phyloP scores from a whole-genome alignment of 345 rosid species.

The thale cress (Arabidopsis thaliana) region DNA sequence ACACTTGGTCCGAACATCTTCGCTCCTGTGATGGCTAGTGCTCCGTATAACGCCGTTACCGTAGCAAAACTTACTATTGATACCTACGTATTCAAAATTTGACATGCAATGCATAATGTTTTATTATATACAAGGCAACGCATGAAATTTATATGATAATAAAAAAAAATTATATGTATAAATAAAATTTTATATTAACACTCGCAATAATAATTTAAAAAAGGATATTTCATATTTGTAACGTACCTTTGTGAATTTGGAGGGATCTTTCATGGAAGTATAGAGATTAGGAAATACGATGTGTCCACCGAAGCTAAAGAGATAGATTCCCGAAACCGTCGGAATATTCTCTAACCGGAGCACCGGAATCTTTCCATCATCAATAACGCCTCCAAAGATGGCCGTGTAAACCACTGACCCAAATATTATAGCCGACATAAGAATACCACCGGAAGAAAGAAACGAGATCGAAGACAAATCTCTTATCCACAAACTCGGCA shows the following conservation, averaged over 20 bases:
- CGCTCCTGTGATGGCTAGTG: constrained; percentile 76
- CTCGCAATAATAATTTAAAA: no score
- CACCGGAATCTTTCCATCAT: constrained; percentile 52
- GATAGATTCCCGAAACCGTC: constrained; percentile 66
- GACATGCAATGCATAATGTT: constrained; percentile 11
- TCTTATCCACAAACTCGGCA: constrained; percentile 79
- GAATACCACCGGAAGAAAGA: constrained; percentile 70
- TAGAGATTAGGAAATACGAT: constrained; percentile 76
- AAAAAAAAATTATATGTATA: no score
- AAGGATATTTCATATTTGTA: background rate
- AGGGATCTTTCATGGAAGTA: constrained; percentile 78
- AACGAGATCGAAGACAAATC: constrained; percentile 76
- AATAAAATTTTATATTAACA: no score
- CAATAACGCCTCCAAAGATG: constrained; percentile 53
- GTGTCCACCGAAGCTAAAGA: constrained; percentile 76
- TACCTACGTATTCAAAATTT: constrained; percentile 40
- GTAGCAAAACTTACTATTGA: constrained; percentile 72
- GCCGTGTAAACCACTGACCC: constrained; percentile 63
- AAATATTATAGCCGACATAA: constrained; percentile 72
- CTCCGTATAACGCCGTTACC: constrained; percentile 57
- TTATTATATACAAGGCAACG: background rate
- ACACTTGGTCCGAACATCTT: constrained; percentile 65
- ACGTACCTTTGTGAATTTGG: constrained; percentile 72
- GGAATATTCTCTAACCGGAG: constrained; percentile 61
- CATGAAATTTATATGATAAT: no score